Evolutionary conservation across 371 early-diverging fungal species (phyloP), one percentile per base, ranked within the genome.

Genomic region (Batkoa obscura): DNA sequence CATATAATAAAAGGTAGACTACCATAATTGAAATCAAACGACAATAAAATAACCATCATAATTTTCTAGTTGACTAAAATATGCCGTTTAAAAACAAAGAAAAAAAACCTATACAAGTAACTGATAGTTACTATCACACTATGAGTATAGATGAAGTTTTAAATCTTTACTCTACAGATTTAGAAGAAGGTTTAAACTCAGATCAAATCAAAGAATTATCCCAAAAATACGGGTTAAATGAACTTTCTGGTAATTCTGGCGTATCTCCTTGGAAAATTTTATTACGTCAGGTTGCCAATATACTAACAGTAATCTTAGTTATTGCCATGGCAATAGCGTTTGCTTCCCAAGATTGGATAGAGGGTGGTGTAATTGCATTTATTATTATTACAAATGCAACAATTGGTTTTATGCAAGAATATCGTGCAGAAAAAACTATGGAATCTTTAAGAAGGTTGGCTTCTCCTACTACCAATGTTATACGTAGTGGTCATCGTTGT

Each of bases 361-460:
- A 80, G 60, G 81, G 75, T 37, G 79, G 76, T 15, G 71, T 82
- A 36, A 73, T 93, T 13, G 62, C 81, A 34, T 70, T 75, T 39
- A 81, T 90, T 52, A 79, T 90, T 31, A 58, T 82, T 39, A 59
- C 83, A 54, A 94, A 90, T 68, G 72, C 86, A 3, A 67, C 72
- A 36, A 79, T 93, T 36, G 90, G 90, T 0, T 89, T 90, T 59
- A 70, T 77, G 36, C 91, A 93, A 66, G 92, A 91, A 61, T 87
- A 77, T 68, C 78, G 82, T 43, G 90, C 92, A 0, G 88, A 88
- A 65, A 76, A 85, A 60, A 88, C 90, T 3, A 69, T 93, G 71
- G 89, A 88, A 56, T 86, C 92, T 12, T 71, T 93, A 38, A 69
- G 79, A 49, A 79, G 76, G 23, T 68, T 92, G 56, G 73, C 83